phyloP scores from a whole-genome alignment of 2,329 filamentous ascomycete species.

The Penicillium decumbens region DNA sequence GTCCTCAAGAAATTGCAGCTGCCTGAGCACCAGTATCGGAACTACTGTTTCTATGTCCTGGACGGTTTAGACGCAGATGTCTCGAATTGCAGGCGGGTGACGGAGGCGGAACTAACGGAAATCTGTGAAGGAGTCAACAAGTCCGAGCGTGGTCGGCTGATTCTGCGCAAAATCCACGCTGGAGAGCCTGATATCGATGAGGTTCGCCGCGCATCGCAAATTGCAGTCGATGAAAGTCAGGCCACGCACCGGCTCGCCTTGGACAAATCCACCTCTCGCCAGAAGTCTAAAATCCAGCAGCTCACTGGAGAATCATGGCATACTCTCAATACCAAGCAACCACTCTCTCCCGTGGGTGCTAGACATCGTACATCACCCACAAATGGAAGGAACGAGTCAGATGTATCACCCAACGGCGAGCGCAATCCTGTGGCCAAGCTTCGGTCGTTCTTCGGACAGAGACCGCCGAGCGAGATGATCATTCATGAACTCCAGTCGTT shows the following conservation, averaged over 20 bases:
- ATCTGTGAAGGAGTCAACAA: conserved; percentile 83
- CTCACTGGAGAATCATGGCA: conserved; percentile 83
- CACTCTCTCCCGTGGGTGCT: conserved; percentile 66
- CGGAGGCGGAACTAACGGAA: conserved; percentile 82
- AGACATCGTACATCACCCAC: conserved; percentile 27
- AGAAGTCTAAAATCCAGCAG: conserved; percentile 82
- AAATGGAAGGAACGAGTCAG: conserved; percentile 22
- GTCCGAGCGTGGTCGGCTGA: conserved; percentile 83
- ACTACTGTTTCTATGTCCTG: conserved; percentile 95
- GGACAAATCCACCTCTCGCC: conserved; percentile 63
- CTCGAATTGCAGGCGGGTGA: conserved; percentile 71
- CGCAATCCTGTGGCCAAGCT: conserved; percentile 37
- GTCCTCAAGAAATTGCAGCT: conserved; percentile 83
- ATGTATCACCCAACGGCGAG: conserved; percentile 26
- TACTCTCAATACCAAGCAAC: conserved; percentile 65
- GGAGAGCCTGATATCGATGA: conserved; percentile 86
- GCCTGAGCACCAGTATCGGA: conserved; percentile 84
- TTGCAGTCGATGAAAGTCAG: conserved; percentile 81
- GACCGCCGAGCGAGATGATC: conserved; percentile 94
- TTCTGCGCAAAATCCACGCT: conserved; percentile 85
- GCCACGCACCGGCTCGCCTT: conserved; percentile 64
- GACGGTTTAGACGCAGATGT: conserved; percentile 80
- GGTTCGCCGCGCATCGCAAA: conserved; percentile 78
- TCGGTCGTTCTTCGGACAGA: conserved; percentile 75
- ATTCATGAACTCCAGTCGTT: conserved; percentile 94